Evolutionary conservation across 805 yeast genomes (phyloP).

Genomic region (Wickerhamomyces subpelliculosus): DNA sequence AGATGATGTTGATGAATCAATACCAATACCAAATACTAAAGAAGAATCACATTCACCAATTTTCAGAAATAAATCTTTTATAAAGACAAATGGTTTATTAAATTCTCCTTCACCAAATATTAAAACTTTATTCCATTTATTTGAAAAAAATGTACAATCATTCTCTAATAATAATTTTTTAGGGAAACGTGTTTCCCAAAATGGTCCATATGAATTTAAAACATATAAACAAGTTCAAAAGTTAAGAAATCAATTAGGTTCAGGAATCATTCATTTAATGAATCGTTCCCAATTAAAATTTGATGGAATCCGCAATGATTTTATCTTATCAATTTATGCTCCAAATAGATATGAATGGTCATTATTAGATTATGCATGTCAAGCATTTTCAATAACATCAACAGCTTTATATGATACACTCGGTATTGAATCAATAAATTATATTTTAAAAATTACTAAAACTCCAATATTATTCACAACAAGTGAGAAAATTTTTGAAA

Average conservation of each 20-base stretch:
- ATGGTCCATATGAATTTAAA: constrained; percentile 28
- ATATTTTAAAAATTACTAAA: constrained; percentile 48
- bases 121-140: constrained; percentile 16
- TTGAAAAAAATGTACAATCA: background rate
- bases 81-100: constrained; percentile 27
- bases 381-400: constrained; percentile 38
- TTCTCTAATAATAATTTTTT: background rate
- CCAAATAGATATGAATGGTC: constrained; percentile 57
- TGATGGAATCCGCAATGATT: constrained; percentile 27
- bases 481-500: background rate
- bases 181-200: background rate
- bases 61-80: constrained; percentile 32
- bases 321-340: constrained; percentile 45
- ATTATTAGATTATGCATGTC: constrained; percentile 56
- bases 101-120: constrained; percentile 34
- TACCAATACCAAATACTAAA: background rate
- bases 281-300: constrained; percentile 15
- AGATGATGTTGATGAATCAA: background rate
- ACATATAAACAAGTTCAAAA: constrained; percentile 31
- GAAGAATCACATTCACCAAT: constrained; percentile 37
- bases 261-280: constrained; percentile 36
- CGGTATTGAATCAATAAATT: constrained; percentile 49
- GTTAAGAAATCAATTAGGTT: constrained; percentile 38
- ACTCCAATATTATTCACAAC: constrained; percentile 34
- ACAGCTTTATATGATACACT: constrained; percentile 45